These are phyloP conservation scores for Candida chauliodis DNA, from an alignment of 805 yeast genomes.

Conservation along the genomic window DNA sequence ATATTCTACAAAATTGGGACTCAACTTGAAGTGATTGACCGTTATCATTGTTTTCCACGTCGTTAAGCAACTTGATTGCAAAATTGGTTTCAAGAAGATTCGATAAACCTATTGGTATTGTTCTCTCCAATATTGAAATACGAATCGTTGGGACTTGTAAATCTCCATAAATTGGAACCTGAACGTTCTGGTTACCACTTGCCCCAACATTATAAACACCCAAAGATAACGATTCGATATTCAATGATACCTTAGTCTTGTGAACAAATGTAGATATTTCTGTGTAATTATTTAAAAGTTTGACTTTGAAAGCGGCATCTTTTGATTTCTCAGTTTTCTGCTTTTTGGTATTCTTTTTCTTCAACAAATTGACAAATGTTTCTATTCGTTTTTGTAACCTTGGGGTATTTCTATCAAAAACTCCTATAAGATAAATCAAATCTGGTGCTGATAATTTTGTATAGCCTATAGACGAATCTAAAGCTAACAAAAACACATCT, in stretches of 20 bases:
- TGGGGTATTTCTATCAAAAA: conserved; percentile 1
- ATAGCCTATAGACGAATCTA: conserved; percentile 9
- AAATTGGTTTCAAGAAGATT: conserved; percentile 44
- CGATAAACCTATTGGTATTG: conserved; percentile 39
- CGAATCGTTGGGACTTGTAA: conserved; percentile 40
- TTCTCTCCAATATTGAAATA: conserved; percentile 36
- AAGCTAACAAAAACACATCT: conserved; percentile 4
- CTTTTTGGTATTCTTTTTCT: background rate
- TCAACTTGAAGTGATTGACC: conserved; percentile 52
- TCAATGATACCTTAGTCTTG: conserved; percentile 31
- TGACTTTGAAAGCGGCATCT: conserved; percentile 20
- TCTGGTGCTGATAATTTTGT: conserved; percentile 10
- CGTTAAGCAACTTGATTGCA: conserved; percentile 41
- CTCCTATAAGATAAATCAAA: conserved; percentile 7
- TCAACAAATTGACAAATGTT: background rate
- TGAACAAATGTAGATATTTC: conserved; percentile 32
- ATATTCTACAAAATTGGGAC: conserved; percentile 56
- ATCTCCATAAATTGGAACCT: conserved; percentile 35
- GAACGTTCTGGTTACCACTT: conserved; percentile 7
- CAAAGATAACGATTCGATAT: conserved; percentile 27
- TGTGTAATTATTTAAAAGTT: conserved; percentile 29
- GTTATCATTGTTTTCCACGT: conserved; percentile 16
- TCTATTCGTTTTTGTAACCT: conserved; percentile 5
- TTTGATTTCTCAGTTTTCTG: background rate
- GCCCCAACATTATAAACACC: conserved; percentile 21